Evolutionary conservation across 2,329 filamentous ascomycete genomes (phyloP), one percentile per base, ranked within the genome.

Genomic region (Aspergillus phoenicis): DNA sequence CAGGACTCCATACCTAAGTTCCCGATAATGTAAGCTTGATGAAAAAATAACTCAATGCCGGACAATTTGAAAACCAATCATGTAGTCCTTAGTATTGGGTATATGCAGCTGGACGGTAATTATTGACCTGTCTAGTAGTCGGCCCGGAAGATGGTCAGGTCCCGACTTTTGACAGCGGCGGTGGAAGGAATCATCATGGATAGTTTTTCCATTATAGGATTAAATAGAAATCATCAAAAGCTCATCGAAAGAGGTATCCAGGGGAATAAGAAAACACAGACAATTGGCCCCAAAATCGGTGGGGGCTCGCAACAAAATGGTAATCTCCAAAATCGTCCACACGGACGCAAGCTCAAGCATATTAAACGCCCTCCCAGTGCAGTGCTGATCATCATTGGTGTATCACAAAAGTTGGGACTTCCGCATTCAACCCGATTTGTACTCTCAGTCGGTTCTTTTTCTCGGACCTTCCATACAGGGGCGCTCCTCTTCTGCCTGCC

Each of bases 281-380:
- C 22, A 49, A 56, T 48, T 47, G 53, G 54, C 60, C 57, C 62
- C 47, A 33, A 33, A 30, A 26, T 43, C 10, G 26, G 17, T 17
- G 48, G 33, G 45, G 47, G 8, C 26, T 20, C 47, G 26, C 26
- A 51, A 51, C 24, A 51, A 51, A 33, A 51, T 51, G 47, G n/a
- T 51, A 60, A 26, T 45, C n/a, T 24, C 41, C 41, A 58, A 53
- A 47, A 38, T 57, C 52, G 52, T 58, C 30, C 48, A 43, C 47
- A 47, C 33, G 38, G 39, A 58, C 48, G 51, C 36, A 48, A 58
- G 48, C 53, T 57, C 30, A 57, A 53, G 45, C 57, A 28, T 45
- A 52, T 45, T 26, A 58, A 64, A 64, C 62, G 63, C 63, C 63
- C 57, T 43, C 57, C 61, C 59, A 55, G 59, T 65, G 63, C 61